Conservation (phyloP, 2,329 filamentous ascomycete species). For the Drechslerella dactyloides region DNA sequence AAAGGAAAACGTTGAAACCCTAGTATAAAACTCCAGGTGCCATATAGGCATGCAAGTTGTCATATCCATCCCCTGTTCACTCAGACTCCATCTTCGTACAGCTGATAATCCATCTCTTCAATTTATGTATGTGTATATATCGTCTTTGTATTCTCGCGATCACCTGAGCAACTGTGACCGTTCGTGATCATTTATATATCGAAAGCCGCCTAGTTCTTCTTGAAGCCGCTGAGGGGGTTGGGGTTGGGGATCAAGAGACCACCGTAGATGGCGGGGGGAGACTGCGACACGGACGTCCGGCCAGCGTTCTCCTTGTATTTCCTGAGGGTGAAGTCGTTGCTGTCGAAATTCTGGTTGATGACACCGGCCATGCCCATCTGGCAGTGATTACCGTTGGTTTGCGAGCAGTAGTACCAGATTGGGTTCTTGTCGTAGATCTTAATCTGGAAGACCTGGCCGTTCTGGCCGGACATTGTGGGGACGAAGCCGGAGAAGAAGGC, state of each 20-base stretch:
- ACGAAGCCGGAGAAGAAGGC: slow-evolving; percentile 61
- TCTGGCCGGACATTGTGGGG: slow-evolving; percentile 56
- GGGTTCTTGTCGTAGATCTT: slow-evolving; percentile 60
- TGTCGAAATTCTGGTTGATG: slow-evolving; percentile 59
- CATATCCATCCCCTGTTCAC: too few relatives aligned
- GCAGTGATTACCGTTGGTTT: slow-evolving; percentile 61
- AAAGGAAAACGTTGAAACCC: too few relatives aligned
- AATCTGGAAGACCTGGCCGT: slow-evolving; percentile 60
- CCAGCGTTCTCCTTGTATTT: slow-evolving; percentile 27
- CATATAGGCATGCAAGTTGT: too few relatives aligned
- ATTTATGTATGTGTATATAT: too few relatives aligned
- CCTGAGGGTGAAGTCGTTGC: slow-evolving; percentile 37
- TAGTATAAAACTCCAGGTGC: too few relatives aligned
- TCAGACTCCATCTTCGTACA: too few relatives aligned
- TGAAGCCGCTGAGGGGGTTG: slow-evolving; percentile 46
- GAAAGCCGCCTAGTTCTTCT: slow-evolving; percentile 8
- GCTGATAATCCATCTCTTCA: too few relatives aligned
- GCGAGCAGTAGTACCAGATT: slow-evolving; percentile 64
- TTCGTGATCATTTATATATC: neutral
- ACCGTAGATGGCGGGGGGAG: slow-evolving; percentile 20
- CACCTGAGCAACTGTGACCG: too few relatives aligned
- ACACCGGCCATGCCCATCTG: slow-evolving; percentile 63
- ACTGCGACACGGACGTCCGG: neutral
- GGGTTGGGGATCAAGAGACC: slow-evolving; percentile 30
- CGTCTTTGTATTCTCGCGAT: too few relatives aligned